phyloP scores from a whole-genome alignment of 2,329 filamentous ascomycete species.

The Aspergillus sp. region DNA sequence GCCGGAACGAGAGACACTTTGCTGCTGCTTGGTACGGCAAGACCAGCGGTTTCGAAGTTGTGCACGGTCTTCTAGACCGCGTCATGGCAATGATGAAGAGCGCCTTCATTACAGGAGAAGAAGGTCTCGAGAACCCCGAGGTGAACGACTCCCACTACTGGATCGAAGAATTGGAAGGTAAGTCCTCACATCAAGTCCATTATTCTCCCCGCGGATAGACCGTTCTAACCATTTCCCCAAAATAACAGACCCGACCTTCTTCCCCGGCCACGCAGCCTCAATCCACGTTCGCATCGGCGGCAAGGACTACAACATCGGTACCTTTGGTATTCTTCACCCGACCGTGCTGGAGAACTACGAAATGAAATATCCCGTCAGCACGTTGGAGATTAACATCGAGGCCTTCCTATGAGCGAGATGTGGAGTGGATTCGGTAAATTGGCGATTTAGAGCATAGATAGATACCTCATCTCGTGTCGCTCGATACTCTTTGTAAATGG shows the following conservation, averaged over 20 bases:
- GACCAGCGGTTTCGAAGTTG: conserved; percentile 89
- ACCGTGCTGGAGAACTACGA: conserved; percentile 92
- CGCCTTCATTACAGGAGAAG: conserved; percentile 74
- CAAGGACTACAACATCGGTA: conserved; percentile 75
- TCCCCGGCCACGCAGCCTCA: conserved; percentile 82
- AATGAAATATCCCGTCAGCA: conserved; percentile 88
- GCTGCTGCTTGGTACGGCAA: conserved; percentile 96
- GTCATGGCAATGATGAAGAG: conserved; percentile 88
- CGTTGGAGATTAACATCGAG: conserved; percentile 91
- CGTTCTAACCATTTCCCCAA: background rate
- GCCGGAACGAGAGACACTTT: conserved; percentile 90
- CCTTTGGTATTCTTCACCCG: conserved; percentile 92
- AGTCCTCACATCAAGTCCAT: conserved; percentile 23
- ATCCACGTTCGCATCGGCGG: conserved; percentile 75
- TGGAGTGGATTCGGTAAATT: background rate
- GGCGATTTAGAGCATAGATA: conserved; percentile 11
- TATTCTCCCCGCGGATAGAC: background rate
- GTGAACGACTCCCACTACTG: conserved; percentile 73
- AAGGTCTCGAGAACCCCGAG: conserved; percentile 63
- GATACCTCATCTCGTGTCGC: conserved; percentile 8
- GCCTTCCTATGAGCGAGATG: conserved; percentile 67
- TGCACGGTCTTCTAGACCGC: conserved; percentile 90
- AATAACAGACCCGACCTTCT: conserved; percentile 74
- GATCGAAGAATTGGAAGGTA: conserved; percentile 86
- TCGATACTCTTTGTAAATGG: background rate